Evolutionary conservation across 805 yeast genomes (phyloP), one percentile per base, ranked within the genome.

Genomic region (Hanseniaspora hatyaiensis): DNA sequence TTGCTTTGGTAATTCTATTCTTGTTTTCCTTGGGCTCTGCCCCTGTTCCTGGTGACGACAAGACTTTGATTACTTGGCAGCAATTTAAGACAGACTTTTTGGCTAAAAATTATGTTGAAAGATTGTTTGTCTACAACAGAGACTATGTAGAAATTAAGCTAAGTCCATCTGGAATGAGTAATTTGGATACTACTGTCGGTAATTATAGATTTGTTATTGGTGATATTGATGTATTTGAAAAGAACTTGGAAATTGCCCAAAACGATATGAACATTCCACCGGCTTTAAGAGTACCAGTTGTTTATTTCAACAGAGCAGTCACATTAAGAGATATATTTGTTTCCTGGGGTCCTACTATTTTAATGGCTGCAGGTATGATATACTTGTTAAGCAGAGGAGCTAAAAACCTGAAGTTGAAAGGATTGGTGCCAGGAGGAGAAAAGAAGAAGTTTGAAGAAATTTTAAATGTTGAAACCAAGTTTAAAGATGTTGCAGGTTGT

Each of bases 401-500:
- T 47, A 41, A 37, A 16, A 45, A 37, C 13, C 28, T 42, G 15
- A 48, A 48, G 31, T 20, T 41, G 22, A 34, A 28, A 22, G 77
- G 80, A 16, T 86, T 87, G 18, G 70, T 82, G 46, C 82, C 85
- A 60, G 79, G 81, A 49, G 78, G 81, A 41, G 87, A 89, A 24
- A 82, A 83, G 61, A 83, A 82, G 62, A 68, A 77, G 51, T 86
- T 82, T 67, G 83, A 86, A 64, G 84, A 82, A 55, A 89, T 82
- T 56, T 78, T 82, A 4, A 87, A 83, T 52, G 82, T 87, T 51
- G 82, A 82, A 57, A 78, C 84, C 42, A 78, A 76, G 53, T 87
- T 88, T 61, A 78, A 77, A 52, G 95, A 88, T 60, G 96, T 87
- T 47, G 96, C 96, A 1, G 96, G 96, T 22, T 82, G 89, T 70